Percentiles rank a stretch among this genome's conserved stretches.
These are phyloP conservation scores for Endocalyx cinctus DNA, from an alignment of 2,329 filamentous ascomycete species.

Conservation along the genomic window DNA sequence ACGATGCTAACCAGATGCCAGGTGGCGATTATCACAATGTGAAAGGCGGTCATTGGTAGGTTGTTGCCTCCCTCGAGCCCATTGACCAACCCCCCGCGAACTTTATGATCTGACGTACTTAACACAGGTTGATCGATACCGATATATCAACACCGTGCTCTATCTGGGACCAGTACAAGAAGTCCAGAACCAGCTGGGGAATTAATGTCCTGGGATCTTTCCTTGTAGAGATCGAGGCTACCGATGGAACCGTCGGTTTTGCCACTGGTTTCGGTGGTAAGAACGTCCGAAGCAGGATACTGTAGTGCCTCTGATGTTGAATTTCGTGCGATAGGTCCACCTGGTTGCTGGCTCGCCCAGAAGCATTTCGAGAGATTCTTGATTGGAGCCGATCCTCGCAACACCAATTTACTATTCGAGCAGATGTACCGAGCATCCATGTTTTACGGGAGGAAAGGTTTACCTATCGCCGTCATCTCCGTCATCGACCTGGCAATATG, in stretches of 20 bases:
- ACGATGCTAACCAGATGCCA: conserved; percentile 28
- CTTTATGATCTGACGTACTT: conserved; percentile 34
- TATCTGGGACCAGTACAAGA: conserved; percentile 80
- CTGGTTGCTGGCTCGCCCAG: conserved; percentile 88
- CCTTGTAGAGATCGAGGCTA: conserved; percentile 82
- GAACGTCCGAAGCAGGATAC: too few species aligned
- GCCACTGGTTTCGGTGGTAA: conserved; percentile 85
- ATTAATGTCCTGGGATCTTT: conserved; percentile 95
- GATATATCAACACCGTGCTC: conserved; percentile 92
- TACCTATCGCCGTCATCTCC: conserved; percentile 85
- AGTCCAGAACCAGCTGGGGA: conserved; percentile 86
- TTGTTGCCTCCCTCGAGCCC: too few species aligned
- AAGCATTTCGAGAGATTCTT: conserved; percentile 93
- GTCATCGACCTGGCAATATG: conserved; percentile 91
- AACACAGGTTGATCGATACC: conserved; percentile 79
- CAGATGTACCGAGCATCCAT: conserved; percentile 95
- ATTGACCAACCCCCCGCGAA: too few species aligned
- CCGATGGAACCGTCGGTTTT: conserved; percentile 88
- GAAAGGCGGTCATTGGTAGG: conserved; percentile 63
- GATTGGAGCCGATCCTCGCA: conserved; percentile 80
- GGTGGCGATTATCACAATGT: conserved; percentile 93
- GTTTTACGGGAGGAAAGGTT: conserved; percentile 93
- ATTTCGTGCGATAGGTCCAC: conserved; percentile 69
- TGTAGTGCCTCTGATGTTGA: too few species aligned
- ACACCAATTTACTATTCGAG: conserved; percentile 89